phyloP scores from a whole-genome alignment of 1,139 yeast species.

The Zygoascus sp. region DNA sequence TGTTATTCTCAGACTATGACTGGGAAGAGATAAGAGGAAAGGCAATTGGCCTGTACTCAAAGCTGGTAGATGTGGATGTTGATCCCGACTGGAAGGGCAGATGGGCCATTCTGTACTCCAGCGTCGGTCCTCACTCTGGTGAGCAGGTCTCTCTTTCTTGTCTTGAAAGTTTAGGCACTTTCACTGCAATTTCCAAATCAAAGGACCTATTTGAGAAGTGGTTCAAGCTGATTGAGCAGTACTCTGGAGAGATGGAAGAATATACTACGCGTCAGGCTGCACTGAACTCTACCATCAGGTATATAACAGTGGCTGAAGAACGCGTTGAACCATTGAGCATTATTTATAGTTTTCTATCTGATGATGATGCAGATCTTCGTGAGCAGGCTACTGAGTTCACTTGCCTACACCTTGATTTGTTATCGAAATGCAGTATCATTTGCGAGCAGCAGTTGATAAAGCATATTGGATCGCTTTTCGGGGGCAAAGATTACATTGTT shows the following conservation, averaged over 20 bases:
- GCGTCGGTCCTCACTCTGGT: conserved; percentile 32
- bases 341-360: conserved; percentile 45
- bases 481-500: conserved; percentile 1
- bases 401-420: not conserved
- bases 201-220: conserved; percentile 29
- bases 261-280: conserved; percentile 47
- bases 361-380: conserved; percentile 50
- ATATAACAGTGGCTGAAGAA: conserved; percentile 14
- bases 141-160: conserved; percentile 48
- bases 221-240: conserved; percentile 32
- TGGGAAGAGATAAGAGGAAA: conserved; percentile 46
- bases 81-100: conserved; percentile 16
- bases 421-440: not conserved
- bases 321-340: conserved; percentile 7
- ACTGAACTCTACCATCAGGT: conserved; percentile 42
- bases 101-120: conserved; percentile 28
- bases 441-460: conserved; percentile 8
- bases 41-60: conserved; percentile 23
- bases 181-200: conserved; percentile 30
- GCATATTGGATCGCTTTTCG: not conserved
- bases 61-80: not conserved
- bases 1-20: conserved; percentile 23
- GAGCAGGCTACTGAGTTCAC: conserved; percentile 23
- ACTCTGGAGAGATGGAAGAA: conserved; percentile 43
- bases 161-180: conserved; percentile 48